Evolutionary conservation across 495 filamentous ascomycete species (phyloP).

Genomic region (Cryomyces antarcticus): DNA sequence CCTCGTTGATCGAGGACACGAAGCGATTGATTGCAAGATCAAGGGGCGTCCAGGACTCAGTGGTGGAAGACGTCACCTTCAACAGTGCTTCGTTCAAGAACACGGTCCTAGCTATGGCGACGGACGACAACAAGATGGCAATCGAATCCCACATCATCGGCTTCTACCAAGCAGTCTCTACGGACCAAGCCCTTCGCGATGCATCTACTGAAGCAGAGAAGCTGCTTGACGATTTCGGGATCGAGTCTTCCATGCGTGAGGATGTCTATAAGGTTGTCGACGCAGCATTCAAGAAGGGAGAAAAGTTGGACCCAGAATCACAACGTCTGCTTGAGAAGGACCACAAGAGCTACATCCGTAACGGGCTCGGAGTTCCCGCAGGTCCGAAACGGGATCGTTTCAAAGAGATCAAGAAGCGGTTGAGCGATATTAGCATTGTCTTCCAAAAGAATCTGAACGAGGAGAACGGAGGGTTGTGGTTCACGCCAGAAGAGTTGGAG

Average conservation of each 20-base stretch:
- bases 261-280: constrained; percentile 45
- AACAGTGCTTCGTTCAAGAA: constrained; percentile 28
- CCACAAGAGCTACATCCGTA: constrained; percentile 43
- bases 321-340: constrained; percentile 45
- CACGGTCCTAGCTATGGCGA: constrained; percentile 23
- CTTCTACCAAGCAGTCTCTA: constrained; percentile 28
- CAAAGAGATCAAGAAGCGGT: constrained; percentile 53
- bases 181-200: constrained; percentile 24
- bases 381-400: constrained; percentile 42
- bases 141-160: constrained; percentile 22
- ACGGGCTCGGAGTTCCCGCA: constrained; percentile 39
- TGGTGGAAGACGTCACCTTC: constrained; percentile 46
- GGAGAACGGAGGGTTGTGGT: constrained; percentile 47
- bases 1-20: constrained; percentile 56
- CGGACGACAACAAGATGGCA: constrained; percentile 23
- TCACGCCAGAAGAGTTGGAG: constrained; percentile 37
- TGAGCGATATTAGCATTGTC: constrained; percentile 41
- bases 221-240: constrained; percentile 44
- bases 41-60: constrained; percentile 47
- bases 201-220: constrained; percentile 49
- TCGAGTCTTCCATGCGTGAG: constrained; percentile 47
- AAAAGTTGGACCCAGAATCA: constrained; percentile 42
- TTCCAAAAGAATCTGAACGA: constrained; percentile 55
- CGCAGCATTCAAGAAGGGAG: constrained; percentile 34
- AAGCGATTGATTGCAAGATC: constrained; percentile 50